Evolutionary conservation across 345 rosid genomes (phyloP).

Genomic region (Leavenworthia alabamica): DNA sequence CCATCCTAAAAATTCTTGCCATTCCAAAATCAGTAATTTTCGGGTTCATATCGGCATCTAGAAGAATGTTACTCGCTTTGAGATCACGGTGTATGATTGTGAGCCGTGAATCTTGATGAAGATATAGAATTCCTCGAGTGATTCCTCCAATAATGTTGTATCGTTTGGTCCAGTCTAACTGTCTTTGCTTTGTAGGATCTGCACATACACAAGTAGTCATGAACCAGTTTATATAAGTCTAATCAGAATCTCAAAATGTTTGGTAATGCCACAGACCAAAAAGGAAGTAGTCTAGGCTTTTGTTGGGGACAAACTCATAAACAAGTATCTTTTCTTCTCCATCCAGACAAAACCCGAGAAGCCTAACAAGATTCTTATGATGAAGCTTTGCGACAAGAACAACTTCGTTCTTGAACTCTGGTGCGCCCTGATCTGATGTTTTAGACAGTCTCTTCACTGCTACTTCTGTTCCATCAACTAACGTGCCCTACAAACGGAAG

Average conservation of each 20-base stretch:
- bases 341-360: slow-evolving; percentile 38
- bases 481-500: not conserved
- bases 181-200: too few species aligned
- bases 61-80: slow-evolving; percentile 2
- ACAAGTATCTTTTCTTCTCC: slow-evolving; percentile 38
- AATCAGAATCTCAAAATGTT: too few species aligned
- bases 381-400: slow-evolving; percentile 40
- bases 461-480: slow-evolving; percentile 19
- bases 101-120: slow-evolving; percentile 19
- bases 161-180: too few species aligned
- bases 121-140: not conserved
- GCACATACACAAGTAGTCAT: too few species aligned
- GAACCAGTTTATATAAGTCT: too few species aligned
- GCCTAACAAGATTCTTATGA: slow-evolving; percentile 43
- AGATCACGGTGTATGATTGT: slow-evolving; percentile 9
- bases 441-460: slow-evolving; percentile 38
- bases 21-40: slow-evolving; percentile 18
- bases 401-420: slow-evolving; percentile 41
- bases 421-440: slow-evolving; percentile 34
- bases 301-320: slow-evolving; percentile 36
- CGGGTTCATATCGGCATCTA: not conserved
- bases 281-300: slow-evolving; percentile 29
- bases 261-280: not conserved
- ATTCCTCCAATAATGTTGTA: slow-evolving; percentile 1
- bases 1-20: not conserved